Percentiles rank a stretch among this genome's conserved stretches.
Conservation (phyloP, 2,329 filamentous ascomycete species). For the Aspergillus aculeatinus region DNA sequence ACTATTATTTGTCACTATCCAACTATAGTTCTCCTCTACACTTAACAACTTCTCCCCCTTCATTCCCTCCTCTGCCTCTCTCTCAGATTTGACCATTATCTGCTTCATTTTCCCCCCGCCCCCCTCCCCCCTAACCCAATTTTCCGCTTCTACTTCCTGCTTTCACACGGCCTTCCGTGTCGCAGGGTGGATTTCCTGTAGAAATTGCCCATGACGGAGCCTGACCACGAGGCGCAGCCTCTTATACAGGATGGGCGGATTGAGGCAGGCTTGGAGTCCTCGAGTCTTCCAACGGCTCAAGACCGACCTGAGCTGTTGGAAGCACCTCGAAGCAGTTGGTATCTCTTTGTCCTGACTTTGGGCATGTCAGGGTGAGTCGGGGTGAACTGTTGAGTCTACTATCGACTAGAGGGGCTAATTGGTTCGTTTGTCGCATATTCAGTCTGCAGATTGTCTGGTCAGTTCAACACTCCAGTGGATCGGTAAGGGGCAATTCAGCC, state of each 20-base stretch:
- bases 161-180: too few relatives aligned
- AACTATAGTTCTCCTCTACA: too few relatives aligned
- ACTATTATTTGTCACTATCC: too few relatives aligned
- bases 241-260: conserved; percentile 1
- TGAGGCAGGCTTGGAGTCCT: not conserved
- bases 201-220: not conserved
- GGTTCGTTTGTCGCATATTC: not conserved
- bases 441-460: conserved; percentile 91
- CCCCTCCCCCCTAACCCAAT: not conserved
- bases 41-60: too few relatives aligned
- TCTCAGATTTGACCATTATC: too few relatives aligned
- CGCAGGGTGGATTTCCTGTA: not conserved
- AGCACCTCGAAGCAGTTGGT: conserved; percentile 71
- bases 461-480: conserved; percentile 88
- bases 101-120: too few relatives aligned
- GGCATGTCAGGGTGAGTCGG: conserved; percentile 67
- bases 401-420: not conserved
- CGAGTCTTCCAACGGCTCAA: not conserved
- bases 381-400: not conserved
- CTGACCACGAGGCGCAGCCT: conserved; percentile 4
- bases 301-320: not conserved
- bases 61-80: not conserved
- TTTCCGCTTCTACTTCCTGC: too few relatives aligned
- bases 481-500: conserved; percentile 47
- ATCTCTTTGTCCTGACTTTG: conserved; percentile 79